Evolutionary conservation across 148 eudicot species (phyloP).

Genomic region (Bassia scoparia): DNA sequence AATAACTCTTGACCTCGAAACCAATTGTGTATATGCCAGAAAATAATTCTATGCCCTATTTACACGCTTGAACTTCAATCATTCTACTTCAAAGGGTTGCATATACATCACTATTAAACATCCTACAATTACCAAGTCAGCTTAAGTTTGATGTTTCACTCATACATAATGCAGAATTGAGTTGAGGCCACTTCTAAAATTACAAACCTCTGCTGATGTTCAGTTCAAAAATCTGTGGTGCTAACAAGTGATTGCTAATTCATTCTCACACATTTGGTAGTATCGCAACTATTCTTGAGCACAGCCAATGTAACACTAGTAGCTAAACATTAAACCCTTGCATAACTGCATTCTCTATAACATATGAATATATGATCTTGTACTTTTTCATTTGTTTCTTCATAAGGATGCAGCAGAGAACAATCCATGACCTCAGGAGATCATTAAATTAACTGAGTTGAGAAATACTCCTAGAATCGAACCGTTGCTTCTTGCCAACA

Average conservation of each 20-base stretch:
- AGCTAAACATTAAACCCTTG: background rate
- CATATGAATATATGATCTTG: background rate
- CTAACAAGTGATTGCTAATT: background rate
- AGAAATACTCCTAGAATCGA: background rate
- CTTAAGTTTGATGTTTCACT: background rate
- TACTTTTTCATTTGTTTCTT: background rate
- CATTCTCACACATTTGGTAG: background rate
- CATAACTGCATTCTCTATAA: background rate
- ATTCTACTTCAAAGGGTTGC: background rate
- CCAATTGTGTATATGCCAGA: too few relatives aligned
- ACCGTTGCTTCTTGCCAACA: background rate
- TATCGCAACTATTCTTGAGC: background rate
- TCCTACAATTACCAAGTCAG: background rate
- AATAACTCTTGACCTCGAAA: too few relatives aligned
- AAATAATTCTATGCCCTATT: background rate
- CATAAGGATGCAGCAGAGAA: background rate
- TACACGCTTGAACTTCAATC: conserved; percentile 4
- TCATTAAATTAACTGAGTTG: background rate
- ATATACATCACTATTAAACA: background rate
- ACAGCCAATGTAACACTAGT: background rate
- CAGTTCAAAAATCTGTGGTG: too few relatives aligned
- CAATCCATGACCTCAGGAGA: background rate
- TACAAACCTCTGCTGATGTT: background rate
- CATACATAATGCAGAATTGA: background rate
- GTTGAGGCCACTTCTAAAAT: background rate